These are phyloP conservation scores for Talaromyces amestolkiae DNA, from an alignment of 2,329 filamentous ascomycete genomes.

Conservation along the genomic window DNA sequence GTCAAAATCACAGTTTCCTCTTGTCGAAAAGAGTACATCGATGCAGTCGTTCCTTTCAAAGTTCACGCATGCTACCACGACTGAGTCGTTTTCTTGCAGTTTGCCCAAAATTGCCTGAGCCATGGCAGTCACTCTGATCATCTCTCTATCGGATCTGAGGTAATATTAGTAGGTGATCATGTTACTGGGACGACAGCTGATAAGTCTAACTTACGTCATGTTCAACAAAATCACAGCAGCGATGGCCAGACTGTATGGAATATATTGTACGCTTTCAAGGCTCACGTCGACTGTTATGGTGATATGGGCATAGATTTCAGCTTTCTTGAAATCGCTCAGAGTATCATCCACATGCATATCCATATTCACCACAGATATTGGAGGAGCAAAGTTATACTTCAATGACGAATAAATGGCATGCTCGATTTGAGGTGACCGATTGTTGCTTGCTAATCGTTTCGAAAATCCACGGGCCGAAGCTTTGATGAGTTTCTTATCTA, in stretches of 20 bases:
- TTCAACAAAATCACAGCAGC: slow-evolving; percentile 39
- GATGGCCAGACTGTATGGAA: slow-evolving; percentile 28
- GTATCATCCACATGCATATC: slow-evolving; percentile 16
- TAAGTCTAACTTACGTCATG: slow-evolving; percentile 29
- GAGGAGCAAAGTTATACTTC: slow-evolving; percentile 18
- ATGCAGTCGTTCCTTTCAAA: background rate
- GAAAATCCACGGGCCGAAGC: slow-evolving; percentile 13
- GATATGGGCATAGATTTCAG: slow-evolving; percentile 37
- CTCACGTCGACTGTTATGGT: slow-evolving; percentile 31
- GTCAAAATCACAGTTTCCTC: slow-evolving; percentile 9
- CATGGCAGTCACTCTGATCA: slow-evolving; percentile 10
- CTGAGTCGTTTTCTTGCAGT: slow-evolving; percentile 3
- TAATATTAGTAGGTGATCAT: background rate
- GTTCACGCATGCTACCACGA: slow-evolving; percentile 14
- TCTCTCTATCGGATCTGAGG: slow-evolving; percentile 7
- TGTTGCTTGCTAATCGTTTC: slow-evolving; percentile 11
- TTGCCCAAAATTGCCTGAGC: slow-evolving; percentile 12
- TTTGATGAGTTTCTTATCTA: slow-evolving; percentile 12
- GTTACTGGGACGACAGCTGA: no score
- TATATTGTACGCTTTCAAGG: slow-evolving; percentile 18
- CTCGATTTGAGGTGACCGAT: background rate
- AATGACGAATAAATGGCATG: background rate
- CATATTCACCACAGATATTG: slow-evolving; percentile 26
- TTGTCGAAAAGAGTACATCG: slow-evolving; percentile 7
- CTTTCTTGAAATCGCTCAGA: slow-evolving; percentile 7